Conservation (phyloP, 257 asterid species). For the Solanum medicagineum region DNA sequence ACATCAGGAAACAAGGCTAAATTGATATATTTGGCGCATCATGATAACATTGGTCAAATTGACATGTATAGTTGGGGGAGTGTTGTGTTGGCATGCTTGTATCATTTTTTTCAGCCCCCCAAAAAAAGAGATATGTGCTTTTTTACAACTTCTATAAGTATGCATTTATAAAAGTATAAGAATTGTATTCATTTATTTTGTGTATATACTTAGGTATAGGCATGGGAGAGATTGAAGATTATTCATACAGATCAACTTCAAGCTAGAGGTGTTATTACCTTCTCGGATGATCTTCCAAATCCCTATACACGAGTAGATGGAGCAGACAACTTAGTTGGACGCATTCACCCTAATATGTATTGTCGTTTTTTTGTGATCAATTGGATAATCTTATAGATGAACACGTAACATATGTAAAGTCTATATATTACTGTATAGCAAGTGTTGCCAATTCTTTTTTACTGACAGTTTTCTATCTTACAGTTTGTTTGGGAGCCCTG, state of each 20-base stretch:
- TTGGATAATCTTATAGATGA: background rate
- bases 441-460: background rate
- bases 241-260: background rate
- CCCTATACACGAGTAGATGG: background rate
- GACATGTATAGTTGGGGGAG: no score
- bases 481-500: background rate
- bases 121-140: no score
- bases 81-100: no score
- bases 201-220: no score
- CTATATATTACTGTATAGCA: background rate
- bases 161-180: no score
- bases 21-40: background rate
- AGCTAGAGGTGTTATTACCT: background rate
- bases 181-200: no score
- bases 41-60: no score
- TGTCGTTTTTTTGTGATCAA: background rate
- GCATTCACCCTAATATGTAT: background rate
- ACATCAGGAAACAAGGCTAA: no score
- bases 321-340: background rate
- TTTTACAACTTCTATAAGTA: no score
- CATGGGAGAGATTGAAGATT: background rate
- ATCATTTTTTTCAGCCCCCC: background rate
- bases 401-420: background rate
- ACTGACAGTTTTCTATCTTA: background rate
- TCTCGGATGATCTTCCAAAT: background rate